phyloP scores from a whole-genome alignment of 257 asterid genomes.

The Lithospermum erythrorhizon region DNA sequence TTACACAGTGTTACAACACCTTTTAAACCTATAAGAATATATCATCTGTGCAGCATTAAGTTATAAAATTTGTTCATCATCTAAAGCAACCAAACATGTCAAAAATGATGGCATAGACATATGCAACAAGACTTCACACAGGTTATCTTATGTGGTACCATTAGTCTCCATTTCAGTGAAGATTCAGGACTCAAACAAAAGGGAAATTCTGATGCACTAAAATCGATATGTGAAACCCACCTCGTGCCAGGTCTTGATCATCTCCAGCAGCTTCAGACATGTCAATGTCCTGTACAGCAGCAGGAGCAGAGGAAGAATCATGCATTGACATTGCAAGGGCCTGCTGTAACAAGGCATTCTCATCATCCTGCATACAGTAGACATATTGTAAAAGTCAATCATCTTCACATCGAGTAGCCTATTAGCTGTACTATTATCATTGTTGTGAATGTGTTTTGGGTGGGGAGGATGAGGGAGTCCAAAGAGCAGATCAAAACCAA shows the following conservation, averaged over 20 bases:
- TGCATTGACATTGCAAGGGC: constrained; percentile 99
- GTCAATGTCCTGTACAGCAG: constrained; percentile 66
- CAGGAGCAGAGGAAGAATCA: constrained; percentile 51
- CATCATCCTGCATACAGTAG: constrained; percentile 67
- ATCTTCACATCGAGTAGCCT: not conserved
- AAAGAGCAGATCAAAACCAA: constrained; percentile 5
- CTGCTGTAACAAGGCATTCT: constrained; percentile 90
- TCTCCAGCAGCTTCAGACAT: constrained; percentile 93
- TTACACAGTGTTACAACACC: too few relatives aligned
- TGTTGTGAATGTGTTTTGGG: too few relatives aligned
- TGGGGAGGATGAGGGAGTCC: not conserved
- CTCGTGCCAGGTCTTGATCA: constrained; percentile 88
- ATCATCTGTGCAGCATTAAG: too few relatives aligned
- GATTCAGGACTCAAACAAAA: too few relatives aligned
- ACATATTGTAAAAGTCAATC: not conserved
- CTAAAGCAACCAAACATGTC: too few relatives aligned
- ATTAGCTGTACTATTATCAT: not conserved
- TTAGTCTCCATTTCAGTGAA: too few relatives aligned
- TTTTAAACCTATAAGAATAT: too few relatives aligned
- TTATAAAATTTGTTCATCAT: too few relatives aligned
- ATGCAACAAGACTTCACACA: too few relatives aligned
- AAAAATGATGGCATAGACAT: too few relatives aligned
- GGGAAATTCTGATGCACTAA: too few relatives aligned
- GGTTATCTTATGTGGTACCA: too few relatives aligned
- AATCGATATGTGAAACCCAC: constrained; percentile 21